Percentiles rank a stretch among this genome's conserved stretches.
phyloP scores from a whole-genome alignment of 2,329 filamentous ascomycete species.

The Fonsecaea multimorphosa region DNA sequence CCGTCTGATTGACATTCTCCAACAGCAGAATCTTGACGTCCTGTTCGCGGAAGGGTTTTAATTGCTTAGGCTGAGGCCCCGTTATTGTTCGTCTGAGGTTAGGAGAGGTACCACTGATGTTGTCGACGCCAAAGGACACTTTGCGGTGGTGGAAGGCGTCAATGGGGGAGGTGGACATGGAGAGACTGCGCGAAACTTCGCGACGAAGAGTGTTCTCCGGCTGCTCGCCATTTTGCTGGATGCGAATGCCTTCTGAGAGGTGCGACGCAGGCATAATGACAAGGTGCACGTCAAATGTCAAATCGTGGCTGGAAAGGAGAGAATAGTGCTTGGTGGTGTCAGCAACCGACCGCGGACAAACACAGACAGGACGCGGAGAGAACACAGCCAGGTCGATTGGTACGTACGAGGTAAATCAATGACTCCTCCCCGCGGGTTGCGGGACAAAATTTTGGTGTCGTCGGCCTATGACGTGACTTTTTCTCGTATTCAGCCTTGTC shows the following conservation, averaged over 20 bases:
- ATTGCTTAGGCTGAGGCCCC: slow-evolving; percentile 66
- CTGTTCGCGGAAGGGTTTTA: slow-evolving; percentile 94
- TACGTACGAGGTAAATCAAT: background rate
- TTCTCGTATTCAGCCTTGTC: slow-evolving; percentile 12
- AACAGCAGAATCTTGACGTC: slow-evolving; percentile 96
- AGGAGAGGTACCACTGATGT: slow-evolving; percentile 49
- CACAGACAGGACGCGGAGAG: no score
- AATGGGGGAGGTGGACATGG: slow-evolving; percentile 75
- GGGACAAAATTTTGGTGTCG: slow-evolving; percentile 16
- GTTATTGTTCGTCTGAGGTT: slow-evolving; percentile 53
- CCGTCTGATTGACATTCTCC: slow-evolving; percentile 94
- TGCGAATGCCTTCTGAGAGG: slow-evolving; percentile 37
- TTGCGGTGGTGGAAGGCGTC: slow-evolving; percentile 66
- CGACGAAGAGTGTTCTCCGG: slow-evolving; percentile 40
- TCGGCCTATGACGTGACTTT: slow-evolving; percentile 14
- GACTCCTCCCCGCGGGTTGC: slow-evolving; percentile 8
- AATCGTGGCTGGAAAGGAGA: background rate
- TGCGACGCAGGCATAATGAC: slow-evolving; percentile 35
- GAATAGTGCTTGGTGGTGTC: background rate
- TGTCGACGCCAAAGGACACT: slow-evolving; percentile 45
- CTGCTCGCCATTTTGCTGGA: slow-evolving; percentile 28
- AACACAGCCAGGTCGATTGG: background rate
- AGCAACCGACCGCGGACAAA: no score
- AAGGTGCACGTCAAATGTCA: background rate
- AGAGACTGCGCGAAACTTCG: slow-evolving; percentile 65